A percentile compares a stretch with the other conserved stretches of the same genome.
Conservation (phyloP, 2,329 filamentous ascomycete species). For the Pseudocercospora musae region DNA sequence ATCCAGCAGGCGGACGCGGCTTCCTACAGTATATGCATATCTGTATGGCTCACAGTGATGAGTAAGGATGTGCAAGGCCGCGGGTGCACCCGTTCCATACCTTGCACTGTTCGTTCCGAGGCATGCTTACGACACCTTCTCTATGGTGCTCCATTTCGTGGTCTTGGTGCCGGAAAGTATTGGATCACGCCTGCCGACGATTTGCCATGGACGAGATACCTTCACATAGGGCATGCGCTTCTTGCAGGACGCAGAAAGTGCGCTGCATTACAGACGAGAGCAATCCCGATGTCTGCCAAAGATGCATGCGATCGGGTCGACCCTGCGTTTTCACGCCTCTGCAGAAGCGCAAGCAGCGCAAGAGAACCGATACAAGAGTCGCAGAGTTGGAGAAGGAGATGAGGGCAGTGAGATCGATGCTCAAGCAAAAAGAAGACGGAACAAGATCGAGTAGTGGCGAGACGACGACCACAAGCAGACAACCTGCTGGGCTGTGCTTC, state of each 20-base stretch:
- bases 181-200: background rate
- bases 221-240: slow-evolving; percentile 41
- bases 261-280: slow-evolving; percentile 38
- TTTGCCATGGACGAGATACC: slow-evolving; percentile 19
- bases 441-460: background rate
- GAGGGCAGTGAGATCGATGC: slow-evolving; percentile 39
- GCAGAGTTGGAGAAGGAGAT: slow-evolving; percentile 47
- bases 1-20: too few relatives aligned
- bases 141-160: background rate
- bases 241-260: slow-evolving; percentile 44
- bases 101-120: background rate
- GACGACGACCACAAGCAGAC: background rate
- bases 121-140: background rate
- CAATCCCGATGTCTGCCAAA: slow-evolving; percentile 36
- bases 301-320: slow-evolving; percentile 41
- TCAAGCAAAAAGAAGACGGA: slow-evolving; percentile 31
- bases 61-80: background rate
- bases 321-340: slow-evolving; percentile 41
- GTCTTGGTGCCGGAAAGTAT: background rate
- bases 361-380: slow-evolving; percentile 46
- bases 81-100: background rate
- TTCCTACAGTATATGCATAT: too few relatives aligned
- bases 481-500: slow-evolving; percentile 12
- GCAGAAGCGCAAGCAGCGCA: slow-evolving; percentile 43
- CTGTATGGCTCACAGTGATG: background rate